Base-by-base conservation (phyloP, 768 basidiomycete species). In the Coprinellus aureogranulatus region DNA sequence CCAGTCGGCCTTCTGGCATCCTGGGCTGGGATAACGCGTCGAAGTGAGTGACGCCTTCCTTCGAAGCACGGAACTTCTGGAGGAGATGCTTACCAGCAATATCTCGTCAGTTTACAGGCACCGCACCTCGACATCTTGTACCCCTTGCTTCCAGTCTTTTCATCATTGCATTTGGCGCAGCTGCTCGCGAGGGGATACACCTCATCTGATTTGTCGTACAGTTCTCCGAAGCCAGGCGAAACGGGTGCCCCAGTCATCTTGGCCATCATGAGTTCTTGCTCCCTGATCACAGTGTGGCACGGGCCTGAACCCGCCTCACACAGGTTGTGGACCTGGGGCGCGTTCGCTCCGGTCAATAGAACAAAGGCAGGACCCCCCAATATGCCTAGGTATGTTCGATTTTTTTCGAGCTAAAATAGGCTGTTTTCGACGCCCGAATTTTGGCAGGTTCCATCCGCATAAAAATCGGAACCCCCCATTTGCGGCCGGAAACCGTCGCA, bases 1-100 rank as follows among this genome's bases (percentile, higher is more conserved):
- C 62, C 63, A 66, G 44, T 66, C 65, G 34, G 23, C 54, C 53
- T 14, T 54, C 39, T 64, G 63, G 47, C 65, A 66, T 30, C 55
- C 54, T 2, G 48, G 49, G 39, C 65, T 64, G 44, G 22, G 49
- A 41, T 25, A 31, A 14, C 22, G 34, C 14, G 16, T n/a, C 22
- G 1, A 23, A 20, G 26, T 46, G 20, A 11, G 10, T 26, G 25
- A 25, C n/a, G n/a, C n/a, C n/a, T n/a, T 6, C 26, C 14, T 12
- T 26, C 22, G 26, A 26, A 46, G 5, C 16, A 9, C 42, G 23
- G 23, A 44, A 23, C 8, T 8, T 23, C 42, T 8, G 23, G 18
- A 23, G 10, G 9, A 26, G 6, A 22, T 6, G 20, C 50, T 34
- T 34, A 52, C 50, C 50, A 52, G 12, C 50, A 52, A 25, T 44